Conservation (phyloP, 768 basidiomycete genomes). For the Guyanaporus albipodus region DNA sequence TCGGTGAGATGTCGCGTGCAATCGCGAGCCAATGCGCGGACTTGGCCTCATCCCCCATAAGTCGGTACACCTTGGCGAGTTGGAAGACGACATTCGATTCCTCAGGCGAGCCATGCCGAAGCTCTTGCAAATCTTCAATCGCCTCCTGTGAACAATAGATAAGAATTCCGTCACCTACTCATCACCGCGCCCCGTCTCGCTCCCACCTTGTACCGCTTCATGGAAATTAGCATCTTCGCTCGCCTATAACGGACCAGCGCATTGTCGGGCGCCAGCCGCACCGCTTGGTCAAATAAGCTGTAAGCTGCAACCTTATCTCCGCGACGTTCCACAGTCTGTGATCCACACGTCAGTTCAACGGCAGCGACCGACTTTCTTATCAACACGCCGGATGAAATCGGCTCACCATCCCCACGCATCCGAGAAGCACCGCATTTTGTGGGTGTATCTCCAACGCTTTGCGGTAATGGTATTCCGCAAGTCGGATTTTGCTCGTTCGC, state of each 20-base stretch:
- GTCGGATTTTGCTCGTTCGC: constrained; percentile 85
- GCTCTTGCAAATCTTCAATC: constrained; percentile 71
- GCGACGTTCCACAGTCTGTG: constrained; percentile 84
- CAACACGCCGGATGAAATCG: constrained; percentile 10
- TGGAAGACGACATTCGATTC: constrained; percentile 98
- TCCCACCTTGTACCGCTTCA: constrained; percentile 77
- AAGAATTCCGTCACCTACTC: constrained; percentile 16
- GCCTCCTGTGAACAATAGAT: constrained; percentile 55
- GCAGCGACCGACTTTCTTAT: constrained; percentile 15
- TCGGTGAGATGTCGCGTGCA: constrained; percentile 92
- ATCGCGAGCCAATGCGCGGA: constrained; percentile 83
- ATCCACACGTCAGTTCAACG: constrained; percentile 14
- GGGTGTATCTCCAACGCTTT: constrained; percentile 91
- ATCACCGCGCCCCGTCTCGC: constrained; percentile 22
- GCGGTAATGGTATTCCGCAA: constrained; percentile 96
- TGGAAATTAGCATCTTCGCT: constrained; percentile 83
- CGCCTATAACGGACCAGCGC: constrained; percentile 92
- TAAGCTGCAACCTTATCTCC: constrained; percentile 76
- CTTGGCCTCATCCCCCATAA: constrained; percentile 72
- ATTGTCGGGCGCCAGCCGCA: constrained; percentile 77
- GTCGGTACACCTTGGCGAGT: constrained; percentile 86
- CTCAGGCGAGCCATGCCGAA: constrained; percentile 82
- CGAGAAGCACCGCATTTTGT: constrained; percentile 90
- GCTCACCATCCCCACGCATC: constrained; percentile 95
- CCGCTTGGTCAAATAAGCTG: constrained; percentile 76